Base-by-base conservation (phyloP, 2,329 filamentous ascomycete genomes). In the Pseudogymnoascus sp. region DNA sequence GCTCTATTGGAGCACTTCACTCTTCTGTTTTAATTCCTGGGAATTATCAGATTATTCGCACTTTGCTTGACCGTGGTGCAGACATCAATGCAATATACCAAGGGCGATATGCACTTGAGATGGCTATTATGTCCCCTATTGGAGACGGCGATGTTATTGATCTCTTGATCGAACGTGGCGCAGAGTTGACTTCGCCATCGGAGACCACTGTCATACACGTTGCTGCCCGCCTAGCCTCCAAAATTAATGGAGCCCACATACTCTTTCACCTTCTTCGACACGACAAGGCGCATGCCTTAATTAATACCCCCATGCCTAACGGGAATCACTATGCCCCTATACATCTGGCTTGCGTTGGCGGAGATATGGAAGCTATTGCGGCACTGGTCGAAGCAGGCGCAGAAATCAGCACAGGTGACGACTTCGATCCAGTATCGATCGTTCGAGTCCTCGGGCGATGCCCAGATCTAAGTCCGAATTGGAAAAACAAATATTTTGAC, bases 81-180 rank as follows among this genome's bases (percentile, higher is more conserved):
- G 22, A 41, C n/a, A 5, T 60, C 1, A 41, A 40, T 12, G 31
- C 12, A 28, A 35, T 16, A 14, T 41, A n/a, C 16, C 5, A 41
- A 16, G 31, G 19, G 12, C 59, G 33, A 3, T 19, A 11, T 22
- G 33, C 59, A 28, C 59, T 60, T 24, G 59, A 60, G 16, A n/a
- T 60, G 59, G 59, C 59, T 12, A 60, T 60, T n/a, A 41, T 41
- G 37, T 10, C 33, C 6, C 59, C 59, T n/a, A 53, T 53, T 53
- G 33, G 33, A 11, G 59, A 60, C 28, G 59, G 33, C 14, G 33
- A 37, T n/a, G 31, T 60, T 28, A 60, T 60, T 12, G 59, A 60
- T 16, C 33, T 60, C 8, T 41, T 60, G 31, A 40, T 60, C 37
- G 59, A 60, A 26, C 33, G 59, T 2, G 59, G 59, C n/a, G 59